phyloP scores from a whole-genome alignment of 805 yeast species.

The Cyberlindnera euphorbiae region DNA sequence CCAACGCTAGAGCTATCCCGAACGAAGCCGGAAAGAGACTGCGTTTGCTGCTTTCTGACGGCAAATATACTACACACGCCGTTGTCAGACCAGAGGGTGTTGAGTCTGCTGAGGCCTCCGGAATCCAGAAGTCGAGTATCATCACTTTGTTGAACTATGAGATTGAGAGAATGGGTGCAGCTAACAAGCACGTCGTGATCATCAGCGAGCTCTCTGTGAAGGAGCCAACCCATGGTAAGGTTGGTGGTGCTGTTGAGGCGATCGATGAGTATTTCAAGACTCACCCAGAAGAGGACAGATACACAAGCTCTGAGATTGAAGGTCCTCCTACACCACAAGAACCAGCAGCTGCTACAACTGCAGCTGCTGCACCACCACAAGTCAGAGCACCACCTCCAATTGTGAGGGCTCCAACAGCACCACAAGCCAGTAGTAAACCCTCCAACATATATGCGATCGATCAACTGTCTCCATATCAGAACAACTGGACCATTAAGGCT shows the following conservation, averaged over 20 bases:
- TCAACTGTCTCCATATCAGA: constrained; percentile 86
- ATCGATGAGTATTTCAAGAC: constrained; percentile 54
- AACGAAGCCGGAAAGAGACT: constrained; percentile 39
- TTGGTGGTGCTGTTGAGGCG: constrained; percentile 34
- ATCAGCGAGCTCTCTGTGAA: constrained; percentile 23
- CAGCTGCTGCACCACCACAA: constrained; percentile 12
- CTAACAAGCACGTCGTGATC: constrained; percentile 28
- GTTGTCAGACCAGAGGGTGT: constrained; percentile 48
- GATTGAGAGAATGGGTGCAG: constrained; percentile 35
- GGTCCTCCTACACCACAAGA: constrained; percentile 23
- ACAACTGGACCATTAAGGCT: constrained; percentile 88
- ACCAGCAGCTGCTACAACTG: constrained; percentile 9
- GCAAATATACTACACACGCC: constrained; percentile 45
- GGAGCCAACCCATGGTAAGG: constrained; percentile 33
- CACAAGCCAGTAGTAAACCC: constrained; percentile 19
- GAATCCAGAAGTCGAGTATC: constrained; percentile 41
- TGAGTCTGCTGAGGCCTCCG: constrained; percentile 39
- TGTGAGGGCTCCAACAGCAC: constrained; percentile 2
- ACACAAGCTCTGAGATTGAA: constrained; percentile 15
- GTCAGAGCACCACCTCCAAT: constrained; percentile 12
- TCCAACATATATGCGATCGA: constrained; percentile 68
- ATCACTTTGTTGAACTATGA: constrained; percentile 38
- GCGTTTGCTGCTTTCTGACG: constrained; percentile 48
- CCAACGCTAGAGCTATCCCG: constrained; percentile 32
- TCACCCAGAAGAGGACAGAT: constrained; percentile 51